Evolutionary conservation across 208 protist species (phyloP), one percentile per base, ranked within the genome.

Genomic region (Herpetomonas samuelpessoai): DNA sequence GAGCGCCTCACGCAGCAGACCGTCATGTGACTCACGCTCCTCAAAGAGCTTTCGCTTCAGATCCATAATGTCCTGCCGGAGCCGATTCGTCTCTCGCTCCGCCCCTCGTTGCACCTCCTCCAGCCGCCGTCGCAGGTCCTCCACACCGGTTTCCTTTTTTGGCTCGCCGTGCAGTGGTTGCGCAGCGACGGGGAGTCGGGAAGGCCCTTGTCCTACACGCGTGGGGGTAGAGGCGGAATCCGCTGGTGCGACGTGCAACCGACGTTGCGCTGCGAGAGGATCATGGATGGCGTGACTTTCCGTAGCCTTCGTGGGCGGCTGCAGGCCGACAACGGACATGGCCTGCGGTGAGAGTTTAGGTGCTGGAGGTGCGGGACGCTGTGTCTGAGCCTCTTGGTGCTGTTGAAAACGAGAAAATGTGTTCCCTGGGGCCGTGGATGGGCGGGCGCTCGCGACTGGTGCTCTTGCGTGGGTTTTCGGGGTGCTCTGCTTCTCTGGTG

Each of bases 331-430:
- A 18, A 41, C 14, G 9, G 35, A 41, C 35, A 41, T 41, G 35
- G 35, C 35, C 35, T 14, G 35, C 9, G 35, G 14, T 6, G 35
- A 41, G 35, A 41, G 35, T 14, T 41, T 41, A 30, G 19, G 29
- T 57, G 46, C 46, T 6, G 46, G 21, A 9, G 46, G 18, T 51
- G 46, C 46, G 18, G 38, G 38, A 45, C 14, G 14, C 38, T 29
- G 30, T 41, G 46, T n/a, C 27, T 41, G 30, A 55, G 19, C 7
- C 7, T 47, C 26, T 46, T 51, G 39, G 44, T 59, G 24, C 44
- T 61, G 18, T 49, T n/a, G n/a, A n/a, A n/a, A n/a, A n/a, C n/a
- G n/a, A n/a, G n/a, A n/a, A n/a, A n/a, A n/a, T n/a, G n/a, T n/a
- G n/a, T n/a, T n/a, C n/a, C n/a, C n/a, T n/a, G n/a, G n/a, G n/a